phyloP scores from a whole-genome alignment of 805 yeast genomes.

The Pichia exigua region DNA sequence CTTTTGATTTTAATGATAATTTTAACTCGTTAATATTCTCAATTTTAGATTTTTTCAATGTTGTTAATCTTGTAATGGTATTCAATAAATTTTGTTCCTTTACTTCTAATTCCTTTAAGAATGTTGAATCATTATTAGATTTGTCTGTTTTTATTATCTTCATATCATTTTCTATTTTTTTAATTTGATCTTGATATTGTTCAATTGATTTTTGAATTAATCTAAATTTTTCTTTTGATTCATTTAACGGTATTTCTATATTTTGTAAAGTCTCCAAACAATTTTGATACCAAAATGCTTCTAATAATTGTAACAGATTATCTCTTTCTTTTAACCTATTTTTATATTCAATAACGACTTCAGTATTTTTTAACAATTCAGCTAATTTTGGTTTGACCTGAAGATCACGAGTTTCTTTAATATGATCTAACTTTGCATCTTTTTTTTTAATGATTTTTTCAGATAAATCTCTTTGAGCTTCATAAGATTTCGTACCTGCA shows the following conservation, averaged over 20 bases:
- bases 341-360: slow-evolving; percentile 78
- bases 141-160: slow-evolving; percentile 40
- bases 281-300: slow-evolving; percentile 22
- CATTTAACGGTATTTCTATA: slow-evolving; percentile 1
- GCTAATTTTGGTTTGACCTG: slow-evolving; percentile 92
- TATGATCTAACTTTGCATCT: slow-evolving; percentile 75
- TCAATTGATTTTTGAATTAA: slow-evolving; percentile 35
- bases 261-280: slow-evolving; percentile 17
- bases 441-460: slow-evolving; percentile 87
- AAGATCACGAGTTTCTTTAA: slow-evolving; percentile 61
- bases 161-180: slow-evolving; percentile 47
- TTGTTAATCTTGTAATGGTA: slow-evolving; percentile 57
- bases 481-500: slow-evolving; percentile 94
- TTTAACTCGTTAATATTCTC: slow-evolving; percentile 54
- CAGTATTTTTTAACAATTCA: slow-evolving; percentile 70
- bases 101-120: slow-evolving; percentile 50
- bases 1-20: slow-evolving; percentile 26
- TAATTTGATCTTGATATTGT: slow-evolving; percentile 36
- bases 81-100: slow-evolving; percentile 51
- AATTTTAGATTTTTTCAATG: slow-evolving; percentile 49
- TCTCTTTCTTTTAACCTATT: slow-evolving; percentile 29
- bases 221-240: slow-evolving; percentile 5
- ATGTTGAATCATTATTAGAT: slow-evolving; percentile 47
- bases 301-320: slow-evolving; percentile 5
- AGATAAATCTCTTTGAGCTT: slow-evolving; percentile 87